phyloP scores from a whole-genome alignment of 192 early-diverging fungal genomes.

The Linnemannia schmuckeri region DNA sequence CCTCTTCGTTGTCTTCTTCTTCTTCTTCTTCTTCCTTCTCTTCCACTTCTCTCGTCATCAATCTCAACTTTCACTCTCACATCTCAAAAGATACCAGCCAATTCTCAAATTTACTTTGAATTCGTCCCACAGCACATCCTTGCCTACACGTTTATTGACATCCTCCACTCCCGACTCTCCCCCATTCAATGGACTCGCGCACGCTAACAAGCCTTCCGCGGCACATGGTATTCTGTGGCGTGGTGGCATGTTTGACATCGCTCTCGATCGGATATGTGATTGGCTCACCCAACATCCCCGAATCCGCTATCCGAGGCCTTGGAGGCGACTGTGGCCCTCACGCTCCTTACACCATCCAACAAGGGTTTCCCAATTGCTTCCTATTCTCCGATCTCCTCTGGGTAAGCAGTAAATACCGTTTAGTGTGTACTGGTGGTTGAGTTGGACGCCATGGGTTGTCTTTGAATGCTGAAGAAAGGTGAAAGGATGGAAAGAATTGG shows the following conservation, averaged over 20 bases:
- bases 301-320: slow-evolving; percentile 39
- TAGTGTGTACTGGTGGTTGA: no score
- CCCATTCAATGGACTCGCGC: slow-evolving; percentile 18
- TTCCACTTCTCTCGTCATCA: no score
- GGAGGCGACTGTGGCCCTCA: slow-evolving; percentile 21
- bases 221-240: slow-evolving; percentile 48
- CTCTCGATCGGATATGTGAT: slow-evolving; percentile 59
- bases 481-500: no score
- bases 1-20: no score
- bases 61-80: neutral
- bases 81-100: neutral
- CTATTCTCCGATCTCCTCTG: slow-evolving; percentile 44
- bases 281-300: slow-evolving; percentile 60
- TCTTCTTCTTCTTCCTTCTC: no score
- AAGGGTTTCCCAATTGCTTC: slow-evolving; percentile 44
- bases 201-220: slow-evolving; percentile 17
- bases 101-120: neutral
- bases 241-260: slow-evolving; percentile 54
- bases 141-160: neutral
- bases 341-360: slow-evolving; percentile 12
- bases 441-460: no score
- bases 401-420: slow-evolving; percentile 6
- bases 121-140: neutral
- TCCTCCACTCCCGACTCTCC: neutral
- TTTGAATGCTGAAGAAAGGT: no score